Base-by-base conservation (phyloP, 495 filamentous ascomycete species). In the Penicillium manginii region DNA sequence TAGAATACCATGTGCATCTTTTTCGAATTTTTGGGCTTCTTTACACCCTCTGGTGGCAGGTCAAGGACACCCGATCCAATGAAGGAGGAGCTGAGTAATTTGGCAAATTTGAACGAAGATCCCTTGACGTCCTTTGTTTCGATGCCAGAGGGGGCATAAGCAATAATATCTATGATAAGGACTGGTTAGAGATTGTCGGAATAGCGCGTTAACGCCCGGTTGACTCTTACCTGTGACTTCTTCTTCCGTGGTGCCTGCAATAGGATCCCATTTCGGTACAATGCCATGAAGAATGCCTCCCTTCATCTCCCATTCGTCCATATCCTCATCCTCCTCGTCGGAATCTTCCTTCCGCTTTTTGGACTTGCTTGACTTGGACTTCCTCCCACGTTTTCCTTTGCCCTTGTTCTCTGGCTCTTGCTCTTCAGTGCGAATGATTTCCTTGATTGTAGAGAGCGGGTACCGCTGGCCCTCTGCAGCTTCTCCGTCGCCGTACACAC, bases 1-100 rank as follows among this genome's bases (percentile, higher is more conserved):
- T 94, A 97, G 68, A 98, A 97, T 1, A 89, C 88, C 87, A 98
- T 91, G 61, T 96, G 92, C 88, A 96, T 96, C 73, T 88, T 91
- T 52, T 93, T 83, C 4, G 88, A 87, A 65, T 96, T 97, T 79
- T 98, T 98, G 17, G 85, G 82, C 60, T 88, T 83, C 81, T 98
- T 98, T 49, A 86, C 80, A 17, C 86, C 86, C 4, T 88, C 87
- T 2, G 91, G 86, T 6, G 91, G 91, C 17, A 98, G 74, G 49
- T 97, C 92, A 31, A 98, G 88, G 54, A 97, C 84, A 0, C 94
- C 94, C 2, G 86, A 85, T 37, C 92, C 93, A 62, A 97, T 90
- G 77, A 94, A 96, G 1, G 88, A 83, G 40, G 89, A 78, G 46
- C 86, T 91, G 23, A 93, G 82, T 43, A 92, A 87, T 75, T 97